These are phyloP conservation scores for Pythium rishiriense DNA, from an alignment of 352 stramenopile species.

Conservation along the genomic window DNA sequence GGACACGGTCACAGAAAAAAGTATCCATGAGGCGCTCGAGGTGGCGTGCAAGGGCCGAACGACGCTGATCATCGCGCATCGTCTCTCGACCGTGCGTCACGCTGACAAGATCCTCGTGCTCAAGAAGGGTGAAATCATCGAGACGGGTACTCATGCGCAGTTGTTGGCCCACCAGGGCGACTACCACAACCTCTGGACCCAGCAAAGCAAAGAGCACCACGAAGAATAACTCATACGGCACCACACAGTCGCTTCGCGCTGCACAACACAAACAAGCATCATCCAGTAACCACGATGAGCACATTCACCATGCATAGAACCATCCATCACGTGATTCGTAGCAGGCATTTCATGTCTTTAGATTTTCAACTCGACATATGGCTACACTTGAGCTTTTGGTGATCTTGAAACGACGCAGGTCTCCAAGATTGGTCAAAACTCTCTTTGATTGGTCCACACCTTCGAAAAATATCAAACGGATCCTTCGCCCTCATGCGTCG, in stretches of 20 bases:
- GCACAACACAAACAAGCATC: too few relatives aligned
- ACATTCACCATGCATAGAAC: conserved; percentile 6
- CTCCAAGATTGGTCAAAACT: not conserved
- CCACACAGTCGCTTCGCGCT: too few relatives aligned
- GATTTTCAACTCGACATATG: too few relatives aligned
- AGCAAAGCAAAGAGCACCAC: conserved; percentile 26
- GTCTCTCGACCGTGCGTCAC: conserved; percentile 76
- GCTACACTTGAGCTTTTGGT: too few relatives aligned
- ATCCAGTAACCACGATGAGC: not conserved
- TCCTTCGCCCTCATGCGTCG: too few relatives aligned
- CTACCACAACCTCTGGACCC: conserved; percentile 26
- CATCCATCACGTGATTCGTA: too few relatives aligned
- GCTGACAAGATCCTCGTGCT: conserved; percentile 72
- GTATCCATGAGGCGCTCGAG: conserved; percentile 63
- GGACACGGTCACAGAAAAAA: conserved; percentile 72
- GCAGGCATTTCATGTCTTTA: too few relatives aligned
- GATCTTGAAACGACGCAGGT: not conserved
- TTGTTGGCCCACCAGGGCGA: conserved; percentile 42
- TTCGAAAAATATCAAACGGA: too few relatives aligned
- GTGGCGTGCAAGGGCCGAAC: conserved; percentile 54
- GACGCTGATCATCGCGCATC: conserved; percentile 79
- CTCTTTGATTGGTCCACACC: not conserved
- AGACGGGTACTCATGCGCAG: conserved; percentile 46
- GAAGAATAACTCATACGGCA: too few relatives aligned
- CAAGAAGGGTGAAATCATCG: conserved; percentile 50